These are phyloP conservation scores for Flaveria trinervia DNA, from an alignment of 129 eudicot species.

Conservation along the genomic window DNA sequence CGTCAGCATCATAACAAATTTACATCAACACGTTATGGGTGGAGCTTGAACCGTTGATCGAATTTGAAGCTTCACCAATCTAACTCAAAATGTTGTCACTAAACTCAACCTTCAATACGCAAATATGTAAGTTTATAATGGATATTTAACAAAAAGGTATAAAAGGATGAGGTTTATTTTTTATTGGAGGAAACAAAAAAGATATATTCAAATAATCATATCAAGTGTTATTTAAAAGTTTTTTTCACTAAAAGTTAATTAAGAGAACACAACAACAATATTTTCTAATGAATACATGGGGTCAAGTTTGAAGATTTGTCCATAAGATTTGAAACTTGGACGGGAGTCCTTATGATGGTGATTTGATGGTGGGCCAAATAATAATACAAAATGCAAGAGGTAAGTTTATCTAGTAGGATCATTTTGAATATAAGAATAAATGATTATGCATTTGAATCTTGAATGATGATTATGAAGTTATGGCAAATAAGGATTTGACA, in stretches of 20 bases:
- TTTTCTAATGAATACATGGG: neutral
- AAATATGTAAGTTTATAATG: too few species aligned
- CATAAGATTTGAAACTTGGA: neutral
- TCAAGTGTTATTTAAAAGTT: neutral
- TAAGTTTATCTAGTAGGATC: neutral
- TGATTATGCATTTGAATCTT: slow-evolving; percentile 3
- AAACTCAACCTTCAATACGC: too few species aligned
- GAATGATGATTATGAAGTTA: slow-evolving; percentile 4
- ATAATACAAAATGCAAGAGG: neutral
- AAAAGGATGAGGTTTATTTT: too few species aligned
- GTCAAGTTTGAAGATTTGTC: slow-evolving; percentile 12
- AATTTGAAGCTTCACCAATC: too few species aligned
- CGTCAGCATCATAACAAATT: too few species aligned
- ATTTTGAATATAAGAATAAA: neutral
- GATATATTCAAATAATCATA: neutral
- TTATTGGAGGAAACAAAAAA: too few species aligned
- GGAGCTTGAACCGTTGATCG: too few species aligned
- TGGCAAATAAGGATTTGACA: slow-evolving; percentile 2
- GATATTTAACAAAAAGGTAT: too few species aligned
- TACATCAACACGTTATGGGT: too few species aligned
- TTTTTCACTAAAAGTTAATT: too few species aligned
- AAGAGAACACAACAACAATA: neutral
- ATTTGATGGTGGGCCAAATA: neutral
- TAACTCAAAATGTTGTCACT: too few species aligned
- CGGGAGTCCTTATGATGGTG: neutral